phyloP scores from a whole-genome alignment of 768 basidiomycete genomes.

The Serpula lacrymans region DNA sequence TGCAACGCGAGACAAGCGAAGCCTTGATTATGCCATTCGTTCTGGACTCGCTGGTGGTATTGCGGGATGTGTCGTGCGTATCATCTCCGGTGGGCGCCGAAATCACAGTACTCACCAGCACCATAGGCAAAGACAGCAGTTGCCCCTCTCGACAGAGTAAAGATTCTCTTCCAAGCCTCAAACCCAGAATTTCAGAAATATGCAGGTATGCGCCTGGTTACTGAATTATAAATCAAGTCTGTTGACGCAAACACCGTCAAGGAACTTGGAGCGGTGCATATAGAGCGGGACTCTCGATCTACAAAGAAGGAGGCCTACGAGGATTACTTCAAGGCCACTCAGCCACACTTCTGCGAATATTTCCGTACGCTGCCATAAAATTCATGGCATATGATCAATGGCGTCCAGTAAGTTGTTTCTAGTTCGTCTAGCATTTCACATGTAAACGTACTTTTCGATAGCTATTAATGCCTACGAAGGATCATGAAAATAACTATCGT shows the following conservation, averaged over 20 bases:
- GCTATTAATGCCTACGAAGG: constrained; percentile 83
- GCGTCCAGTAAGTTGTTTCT: constrained; percentile 53
- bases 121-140: constrained; percentile 88
- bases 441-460: constrained; percentile 25
- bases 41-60: constrained; percentile 91
- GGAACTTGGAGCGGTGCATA: constrained; percentile 88
- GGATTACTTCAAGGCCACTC: constrained; percentile 96
- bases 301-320: constrained; percentile 58
- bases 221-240: constrained; percentile 1
- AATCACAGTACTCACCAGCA: constrained; percentile 8
- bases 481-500: constrained; percentile 70
- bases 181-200: constrained; percentile 95
- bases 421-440: not conserved
- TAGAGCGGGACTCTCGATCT: constrained; percentile 72
- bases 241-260: too few species aligned
- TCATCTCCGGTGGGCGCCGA: constrained; percentile 2
- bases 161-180: constrained; percentile 97
- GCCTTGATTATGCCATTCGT: constrained; percentile 60
- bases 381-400: constrained; percentile 95
- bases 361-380: constrained; percentile 96
- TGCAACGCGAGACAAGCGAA: constrained; percentile 49
- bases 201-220: constrained; percentile 58
- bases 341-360: constrained; percentile 88
- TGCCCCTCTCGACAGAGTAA: constrained; percentile 95
- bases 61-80: constrained; percentile 87